phyloP scores from a whole-genome alignment of 352 stramenopile species.

The Phytophthora sp. region DNA sequence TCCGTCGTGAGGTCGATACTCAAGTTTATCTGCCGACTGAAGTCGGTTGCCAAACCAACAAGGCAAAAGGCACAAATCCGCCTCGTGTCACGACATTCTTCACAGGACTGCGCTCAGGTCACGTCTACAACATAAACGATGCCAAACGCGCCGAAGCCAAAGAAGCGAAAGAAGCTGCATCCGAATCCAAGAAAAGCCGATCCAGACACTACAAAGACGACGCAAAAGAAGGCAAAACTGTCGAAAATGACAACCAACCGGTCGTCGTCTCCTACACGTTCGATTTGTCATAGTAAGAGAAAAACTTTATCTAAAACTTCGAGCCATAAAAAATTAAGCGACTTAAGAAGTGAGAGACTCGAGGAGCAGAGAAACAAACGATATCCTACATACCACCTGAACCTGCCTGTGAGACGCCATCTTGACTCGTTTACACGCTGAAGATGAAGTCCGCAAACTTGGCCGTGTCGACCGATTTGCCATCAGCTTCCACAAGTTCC shows the following conservation, averaged over 20 bases:
- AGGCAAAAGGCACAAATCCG: slow-evolving; percentile 85
- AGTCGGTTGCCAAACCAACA: slow-evolving; percentile 81
- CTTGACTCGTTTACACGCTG: slow-evolving; percentile 57
- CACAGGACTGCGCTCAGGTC: slow-evolving; percentile 59
- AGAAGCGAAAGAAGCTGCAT: slow-evolving; percentile 25
- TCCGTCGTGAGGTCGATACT: slow-evolving; percentile 85
- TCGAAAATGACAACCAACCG: slow-evolving; percentile 42
- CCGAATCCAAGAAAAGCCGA: slow-evolving; percentile 35
- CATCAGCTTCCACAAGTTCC: slow-evolving; percentile 57
- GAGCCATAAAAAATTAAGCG: slow-evolving; percentile 41
- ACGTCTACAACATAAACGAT: slow-evolving; percentile 42
- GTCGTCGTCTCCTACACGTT: slow-evolving; percentile 78
- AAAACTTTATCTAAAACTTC: slow-evolving; percentile 45
- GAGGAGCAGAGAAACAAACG: slow-evolving; percentile 24
- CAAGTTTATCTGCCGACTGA: slow-evolving; percentile 85
- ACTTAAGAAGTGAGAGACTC: slow-evolving; percentile 31
- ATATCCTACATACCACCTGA: slow-evolving; percentile 24
- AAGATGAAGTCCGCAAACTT: slow-evolving; percentile 87
- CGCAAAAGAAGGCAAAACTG: slow-evolving; percentile 35
- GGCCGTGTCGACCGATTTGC: slow-evolving; percentile 66
- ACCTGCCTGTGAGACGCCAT: slow-evolving; percentile 14
- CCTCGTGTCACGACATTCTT: slow-evolving; percentile 81
- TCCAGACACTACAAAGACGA: slow-evolving; percentile 38
- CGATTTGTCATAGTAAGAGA: slow-evolving; percentile 63
- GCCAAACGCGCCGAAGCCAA: slow-evolving; percentile 36